Percentiles rank a stretch among this genome's conserved stretches.
These are phyloP conservation scores for Trametes meyenii DNA, from an alignment of 768 basidiomycete species.

Conservation along the genomic window DNA sequence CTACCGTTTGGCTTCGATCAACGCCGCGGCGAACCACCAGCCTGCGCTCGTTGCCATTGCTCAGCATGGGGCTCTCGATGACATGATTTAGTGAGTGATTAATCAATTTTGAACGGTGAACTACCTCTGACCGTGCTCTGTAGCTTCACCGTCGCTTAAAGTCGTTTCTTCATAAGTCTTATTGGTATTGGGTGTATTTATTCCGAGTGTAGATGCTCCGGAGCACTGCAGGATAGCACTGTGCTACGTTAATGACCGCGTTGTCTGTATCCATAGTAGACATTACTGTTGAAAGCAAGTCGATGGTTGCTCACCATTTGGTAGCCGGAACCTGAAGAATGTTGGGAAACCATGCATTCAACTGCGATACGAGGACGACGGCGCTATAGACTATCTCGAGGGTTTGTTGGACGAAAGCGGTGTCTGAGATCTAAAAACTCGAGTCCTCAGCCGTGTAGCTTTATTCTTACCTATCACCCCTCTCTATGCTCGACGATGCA, in stretches of 20 bases:
- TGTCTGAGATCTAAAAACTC: too few species aligned
- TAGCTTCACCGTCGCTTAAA: slow-evolving; percentile 27
- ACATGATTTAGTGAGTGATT: slow-evolving; percentile 35
- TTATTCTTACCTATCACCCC: too few species aligned
- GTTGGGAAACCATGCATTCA: neutral
- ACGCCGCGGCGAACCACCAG: slow-evolving; percentile 47
- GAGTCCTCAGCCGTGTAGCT: too few species aligned
- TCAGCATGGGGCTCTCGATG: slow-evolving; percentile 43
- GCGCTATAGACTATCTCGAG: neutral
- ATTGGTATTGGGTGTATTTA: slow-evolving; percentile 12
- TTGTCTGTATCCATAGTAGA: slow-evolving; percentile 11
- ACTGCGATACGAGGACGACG: neutral
- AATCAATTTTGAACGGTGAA: neutral
- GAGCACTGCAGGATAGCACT: slow-evolving; percentile 1
- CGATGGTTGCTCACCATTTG: neutral
- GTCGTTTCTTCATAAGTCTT: neutral
- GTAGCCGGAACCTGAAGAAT: neutral
- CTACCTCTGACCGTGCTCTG: neutral
- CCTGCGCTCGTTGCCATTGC: slow-evolving; percentile 40
- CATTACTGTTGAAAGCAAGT: slow-evolving; percentile 1
- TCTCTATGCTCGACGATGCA: too few species aligned
- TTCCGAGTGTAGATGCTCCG: slow-evolving; percentile 13
- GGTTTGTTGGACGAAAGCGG: neutral
- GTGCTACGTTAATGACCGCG: neutral
- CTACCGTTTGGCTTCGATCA: slow-evolving; percentile 50